phyloP scores from a whole-genome alignment of 805 yeast species.

The Debaryomyces hansenii region DNA sequence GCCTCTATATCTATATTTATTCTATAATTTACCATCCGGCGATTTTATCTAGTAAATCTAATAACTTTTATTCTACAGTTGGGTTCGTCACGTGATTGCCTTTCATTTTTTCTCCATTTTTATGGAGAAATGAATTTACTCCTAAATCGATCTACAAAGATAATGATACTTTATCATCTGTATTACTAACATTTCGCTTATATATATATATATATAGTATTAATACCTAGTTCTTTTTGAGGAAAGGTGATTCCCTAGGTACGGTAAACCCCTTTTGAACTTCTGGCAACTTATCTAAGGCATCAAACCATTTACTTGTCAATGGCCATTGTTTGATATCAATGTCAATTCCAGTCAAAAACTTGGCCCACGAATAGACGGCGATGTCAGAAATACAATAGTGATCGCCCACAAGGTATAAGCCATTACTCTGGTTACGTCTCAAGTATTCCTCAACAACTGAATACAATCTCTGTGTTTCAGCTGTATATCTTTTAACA shows the following conservation, averaged over 20 bases:
- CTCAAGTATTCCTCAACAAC: conserved; percentile 54
- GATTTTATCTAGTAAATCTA: no score
- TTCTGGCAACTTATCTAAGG: conserved; percentile 6
- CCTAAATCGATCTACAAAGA: no score
- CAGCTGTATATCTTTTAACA: conserved; percentile 49
- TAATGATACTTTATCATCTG: no score
- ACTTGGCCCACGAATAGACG: conserved; percentile 45
- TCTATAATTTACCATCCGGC: no score
- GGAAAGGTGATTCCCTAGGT: conserved; percentile 1
- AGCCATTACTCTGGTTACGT: conserved; percentile 43
- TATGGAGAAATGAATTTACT: no score
- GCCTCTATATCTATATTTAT: background rate
- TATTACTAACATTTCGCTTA: no score
- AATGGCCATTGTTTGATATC: conserved; percentile 40
- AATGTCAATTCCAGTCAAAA: conserved; percentile 17
- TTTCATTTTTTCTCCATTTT: no score
- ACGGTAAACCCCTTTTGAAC: conserved; percentile 7
- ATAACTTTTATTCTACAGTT: no score
- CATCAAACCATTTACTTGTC: conserved; percentile 40
- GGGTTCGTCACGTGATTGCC: no score
- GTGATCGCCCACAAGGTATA: conserved; percentile 58
- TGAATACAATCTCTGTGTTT: conserved; percentile 52
- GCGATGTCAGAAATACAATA: conserved; percentile 60
- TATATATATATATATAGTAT: no score
- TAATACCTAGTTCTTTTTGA: background rate